A percentile compares a stretch with the other conserved stretches of the same genome.
phyloP scores from a whole-genome alignment of 2,329 filamentous ascomycete genomes.

The Exophiala sideris region DNA sequence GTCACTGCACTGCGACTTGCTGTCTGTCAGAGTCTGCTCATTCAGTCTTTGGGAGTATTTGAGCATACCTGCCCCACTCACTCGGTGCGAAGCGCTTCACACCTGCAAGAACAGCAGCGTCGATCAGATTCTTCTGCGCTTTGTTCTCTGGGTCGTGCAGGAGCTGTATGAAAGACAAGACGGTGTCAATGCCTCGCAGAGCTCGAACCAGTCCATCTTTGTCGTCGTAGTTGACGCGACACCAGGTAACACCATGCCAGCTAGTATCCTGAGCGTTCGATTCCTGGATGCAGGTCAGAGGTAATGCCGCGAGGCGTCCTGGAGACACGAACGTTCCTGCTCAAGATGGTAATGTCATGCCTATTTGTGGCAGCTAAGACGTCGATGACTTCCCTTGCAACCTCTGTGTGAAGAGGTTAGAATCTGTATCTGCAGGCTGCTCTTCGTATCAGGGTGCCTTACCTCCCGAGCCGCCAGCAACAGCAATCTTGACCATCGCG shows the following conservation, averaged over 20 bases:
- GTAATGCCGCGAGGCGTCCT: no score
- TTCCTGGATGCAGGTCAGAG: not conserved
- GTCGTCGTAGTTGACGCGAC: constrained; percentile 12
- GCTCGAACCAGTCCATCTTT: constrained; percentile 7
- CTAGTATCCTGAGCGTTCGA: constrained; percentile 3
- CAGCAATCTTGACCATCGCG: constrained; percentile 44
- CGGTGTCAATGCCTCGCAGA: constrained; percentile 9
- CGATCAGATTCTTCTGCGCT: constrained; percentile 28
- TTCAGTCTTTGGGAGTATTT: constrained; percentile 3
- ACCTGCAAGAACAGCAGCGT: constrained; percentile 31
- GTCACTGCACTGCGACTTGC: not conserved
- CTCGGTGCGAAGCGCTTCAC: constrained; percentile 35
- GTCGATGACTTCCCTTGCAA: constrained; percentile 54
- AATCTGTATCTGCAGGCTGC: constrained; percentile 7
- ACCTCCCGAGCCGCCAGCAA: constrained; percentile 48
- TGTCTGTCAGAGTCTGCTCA: not conserved
- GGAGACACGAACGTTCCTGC: constrained; percentile 39
- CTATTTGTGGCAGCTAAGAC: constrained; percentile 47
- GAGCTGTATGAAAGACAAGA: constrained; percentile 18
- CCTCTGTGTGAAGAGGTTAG: constrained; percentile 38
- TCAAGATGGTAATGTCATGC: constrained; percentile 54
- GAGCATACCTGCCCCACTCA: constrained; percentile 30
- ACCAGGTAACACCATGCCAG: not conserved
- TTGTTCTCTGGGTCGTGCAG: not conserved
- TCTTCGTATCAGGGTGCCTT: constrained; percentile 20